Evolutionary conservation across 495 filamentous ascomycete species (phyloP), one percentile per base, ranked within the genome.

Genomic region (Aspergillus cristatus): DNA sequence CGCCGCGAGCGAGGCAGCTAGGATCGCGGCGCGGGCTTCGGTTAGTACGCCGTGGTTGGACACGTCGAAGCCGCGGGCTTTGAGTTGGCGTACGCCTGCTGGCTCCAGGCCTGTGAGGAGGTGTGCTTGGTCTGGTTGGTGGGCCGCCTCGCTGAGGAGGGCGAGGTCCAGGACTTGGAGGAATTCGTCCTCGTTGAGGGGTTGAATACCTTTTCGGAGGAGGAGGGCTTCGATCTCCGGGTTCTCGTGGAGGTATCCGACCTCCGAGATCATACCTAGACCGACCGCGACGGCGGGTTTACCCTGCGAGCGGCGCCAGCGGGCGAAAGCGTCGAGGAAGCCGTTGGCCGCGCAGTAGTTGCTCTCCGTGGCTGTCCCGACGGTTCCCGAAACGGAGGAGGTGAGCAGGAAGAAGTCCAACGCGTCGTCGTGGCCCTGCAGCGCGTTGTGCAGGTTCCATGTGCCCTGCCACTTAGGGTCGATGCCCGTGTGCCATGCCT

Each of bases 281-380:
- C 38, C 53, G 7, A 61, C 6, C 0, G 53, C 42, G 12, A 34
- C n/a, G 0, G 48, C 51, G 3, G 28, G 18, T 7, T 35, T 10
- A 14, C 38, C 34, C 1, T 7, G 1, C 20, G 18, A 1, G 7
- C 42, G 35, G 8, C 50, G 40, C 12, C 48, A 50, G 0, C 42
- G 40, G 10, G 52, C 52, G n/a, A 58, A 59, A 4, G 3, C 24
- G 38, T 60, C 56, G 6, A 50, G 37, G 31, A 57, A 55, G 20
- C 3, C 2, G 26, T 53, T 55, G 13, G 16, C 46, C 1, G 45
- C 17, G 16, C 70, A 63, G 45, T 80, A 82, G 12, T 75, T 75
- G 7, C 72, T 61, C 51, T 82, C 76, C 0, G 67, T 68, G 33
- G 59, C 46, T 0, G 57, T 68, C 4, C 77, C 77, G 14, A 78